A percentile compares a stretch with the other conserved stretches of the same genome.
phyloP scores from a whole-genome alignment of 2,329 filamentous ascomycete species.

The Xylaria sp. region DNA sequence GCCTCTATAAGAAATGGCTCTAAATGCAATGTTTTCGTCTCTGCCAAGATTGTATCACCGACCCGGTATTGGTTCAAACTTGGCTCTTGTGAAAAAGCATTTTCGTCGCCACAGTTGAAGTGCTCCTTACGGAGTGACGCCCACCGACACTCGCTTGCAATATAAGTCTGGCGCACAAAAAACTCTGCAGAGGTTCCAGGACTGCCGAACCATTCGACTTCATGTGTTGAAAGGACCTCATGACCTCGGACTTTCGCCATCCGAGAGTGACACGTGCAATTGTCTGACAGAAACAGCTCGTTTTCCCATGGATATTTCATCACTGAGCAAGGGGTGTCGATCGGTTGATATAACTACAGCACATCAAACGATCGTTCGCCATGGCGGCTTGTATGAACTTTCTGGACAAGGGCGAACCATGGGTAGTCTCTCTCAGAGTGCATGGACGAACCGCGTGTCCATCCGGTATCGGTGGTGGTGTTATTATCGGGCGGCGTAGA shows the following conservation, averaged over 20 bases:
- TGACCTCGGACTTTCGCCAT: conserved; percentile 59
- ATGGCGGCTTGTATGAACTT: conserved; percentile 54
- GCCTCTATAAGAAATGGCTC: conserved; percentile 71
- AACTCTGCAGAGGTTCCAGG: conserved; percentile 63
- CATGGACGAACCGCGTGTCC: conserved; percentile 63
- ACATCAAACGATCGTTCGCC: conserved; percentile 66
- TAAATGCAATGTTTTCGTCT: conserved; percentile 51
- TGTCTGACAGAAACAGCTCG: conserved; percentile 80
- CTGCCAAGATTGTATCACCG: conserved; percentile 71
- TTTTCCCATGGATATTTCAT: conserved; percentile 76
- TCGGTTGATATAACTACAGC: conserved; percentile 78
- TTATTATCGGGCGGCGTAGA: conserved; percentile 58
- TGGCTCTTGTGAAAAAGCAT: conserved; percentile 17
- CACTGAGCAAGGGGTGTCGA: conserved; percentile 75
- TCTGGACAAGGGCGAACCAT: conserved; percentile 79
- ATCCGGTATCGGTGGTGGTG: conserved; percentile 63
- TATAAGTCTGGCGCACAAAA: conserved; percentile 78
- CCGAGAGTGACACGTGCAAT: conserved; percentile 72
- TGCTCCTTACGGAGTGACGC: conserved; percentile 66
- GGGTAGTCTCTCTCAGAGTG: conserved; percentile 59
- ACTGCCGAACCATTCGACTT: conserved; percentile 67
- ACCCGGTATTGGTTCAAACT: conserved; percentile 51
- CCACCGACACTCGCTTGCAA: conserved; percentile 70
- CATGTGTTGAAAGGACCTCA: conserved; percentile 67
- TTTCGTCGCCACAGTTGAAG: conserved; percentile 61